These are phyloP conservation scores for Pseudogymnoascus sp. DNA, from an alignment of 2,329 filamentous ascomycete genomes.

Conservation along the genomic window DNA sequence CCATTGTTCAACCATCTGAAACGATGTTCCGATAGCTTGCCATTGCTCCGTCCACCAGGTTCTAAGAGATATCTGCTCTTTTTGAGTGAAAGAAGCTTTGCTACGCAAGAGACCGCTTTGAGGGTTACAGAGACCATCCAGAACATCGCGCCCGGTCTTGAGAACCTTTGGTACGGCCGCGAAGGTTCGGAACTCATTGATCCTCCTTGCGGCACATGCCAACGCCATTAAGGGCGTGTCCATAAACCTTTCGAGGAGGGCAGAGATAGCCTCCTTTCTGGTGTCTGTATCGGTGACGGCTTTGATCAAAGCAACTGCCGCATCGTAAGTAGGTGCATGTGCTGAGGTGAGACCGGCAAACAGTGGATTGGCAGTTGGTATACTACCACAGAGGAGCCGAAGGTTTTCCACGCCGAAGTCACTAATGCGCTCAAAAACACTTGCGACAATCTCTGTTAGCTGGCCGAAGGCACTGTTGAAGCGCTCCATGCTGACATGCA, in stretches of 20 bases:
- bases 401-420: slow-evolving; percentile 68
- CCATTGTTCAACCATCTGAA: slow-evolving; percentile 78
- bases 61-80: slow-evolving; percentile 37
- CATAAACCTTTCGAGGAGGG: slow-evolving; percentile 40
- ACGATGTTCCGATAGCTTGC: slow-evolving; percentile 73
- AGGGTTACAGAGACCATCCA: slow-evolving; percentile 50
- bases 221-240: slow-evolving; percentile 39
- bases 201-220: slow-evolving; percentile 35
- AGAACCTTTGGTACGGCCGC: slow-evolving; percentile 51
- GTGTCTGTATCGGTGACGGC: slow-evolving; percentile 62
- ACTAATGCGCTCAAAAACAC: slow-evolving; percentile 69
- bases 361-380: slow-evolving; percentile 58
- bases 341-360: slow-evolving; percentile 76
- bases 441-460: slow-evolving; percentile 57
- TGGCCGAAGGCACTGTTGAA: slow-evolving; percentile 71
- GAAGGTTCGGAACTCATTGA: slow-evolving; percentile 43
- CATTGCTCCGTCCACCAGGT: slow-evolving; percentile 83
- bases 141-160: slow-evolving; percentile 50
- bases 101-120: slow-evolving; percentile 41
- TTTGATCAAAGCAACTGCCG: slow-evolving; percentile 76
- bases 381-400: slow-evolving; percentile 42
- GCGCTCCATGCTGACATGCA: slow-evolving; percentile 43
- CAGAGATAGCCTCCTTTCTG: slow-evolving; percentile 43
- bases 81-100: slow-evolving; percentile 18
- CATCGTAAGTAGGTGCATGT: slow-evolving; percentile 69